Evolutionary conservation across 306 rosid species (phyloP), one percentile per base, ranked within the genome.

Genomic region (Acacia confusa): DNA sequence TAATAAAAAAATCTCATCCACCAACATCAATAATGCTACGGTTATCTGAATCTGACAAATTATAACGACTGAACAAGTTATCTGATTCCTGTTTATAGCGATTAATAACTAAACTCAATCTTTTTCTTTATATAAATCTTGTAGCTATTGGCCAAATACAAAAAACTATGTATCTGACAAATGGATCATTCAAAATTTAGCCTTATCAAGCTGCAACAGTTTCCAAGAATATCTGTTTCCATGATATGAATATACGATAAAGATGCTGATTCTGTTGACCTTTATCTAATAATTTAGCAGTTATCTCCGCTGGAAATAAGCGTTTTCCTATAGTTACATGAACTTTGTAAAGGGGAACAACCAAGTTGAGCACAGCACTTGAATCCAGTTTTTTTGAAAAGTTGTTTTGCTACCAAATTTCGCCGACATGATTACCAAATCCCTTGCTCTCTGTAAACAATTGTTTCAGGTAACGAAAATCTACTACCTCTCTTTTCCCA

Each of bases 1-100:
- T 4, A 11, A 25, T 1, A 19, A 70, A 38, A 43, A 12, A 43
- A 43, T 44, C 17, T 15, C 63, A 79, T 61, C 74, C 20, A 60
- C 72, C 78, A 72, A 52, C 17, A 28, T 71, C 50, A 71, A 79
- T 79, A 13, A 28, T 60, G 76, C 22, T 58, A 44, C 40, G 61
- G 61, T 22, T 19, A 58, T 69, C 25, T 3, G 28, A 38, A 69
- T 19, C 15, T 69, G 27, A 70, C 57, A 24, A 70, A 19, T 47
- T 70, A 22, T 14, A 47, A 70, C 9, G 11, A 20, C 65, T 0
- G 9, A 20, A 68, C n/a, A 20, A 68, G 50, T 36, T 38, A 66
- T 28, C 68, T 7, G 70, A 16, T 65, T 65, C 70, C 22, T 17
- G 38, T 65, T 28, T 32, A 16, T 16, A 6, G 22, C 70, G n/a